These are phyloP conservation scores for Cutaneotrichosporon cyanovorans DNA, from an alignment of 1,284 basidiomycete genomes.

Conservation along the genomic window DNA sequence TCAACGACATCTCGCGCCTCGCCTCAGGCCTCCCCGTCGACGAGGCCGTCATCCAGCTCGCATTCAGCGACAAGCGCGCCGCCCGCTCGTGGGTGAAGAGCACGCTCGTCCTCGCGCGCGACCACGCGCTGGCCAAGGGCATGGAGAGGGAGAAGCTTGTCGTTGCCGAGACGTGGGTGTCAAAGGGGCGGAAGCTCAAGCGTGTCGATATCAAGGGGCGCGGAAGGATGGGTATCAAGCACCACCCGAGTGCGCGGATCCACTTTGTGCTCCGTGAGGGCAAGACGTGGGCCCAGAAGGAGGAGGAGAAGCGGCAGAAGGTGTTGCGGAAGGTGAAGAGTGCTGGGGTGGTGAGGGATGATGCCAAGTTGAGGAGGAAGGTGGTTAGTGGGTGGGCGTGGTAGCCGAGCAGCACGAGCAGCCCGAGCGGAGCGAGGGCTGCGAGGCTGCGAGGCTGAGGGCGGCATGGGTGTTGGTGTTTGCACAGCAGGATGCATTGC, in stretches of 20 bases:
- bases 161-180: slow-evolving; percentile 89
- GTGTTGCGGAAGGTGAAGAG: slow-evolving; percentile 69
- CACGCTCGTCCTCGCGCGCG: slow-evolving; percentile 77
- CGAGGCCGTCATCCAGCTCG: slow-evolving; percentile 92
- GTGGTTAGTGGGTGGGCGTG: slow-evolving; percentile 64
- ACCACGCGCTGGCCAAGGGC: slow-evolving; percentile 78
- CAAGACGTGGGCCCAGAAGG: slow-evolving; percentile 65
- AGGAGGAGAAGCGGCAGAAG: slow-evolving; percentile 57
- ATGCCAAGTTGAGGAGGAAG: slow-evolving; percentile 67
- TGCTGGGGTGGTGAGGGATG: slow-evolving; percentile 67
- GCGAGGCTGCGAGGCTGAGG: too few relatives aligned
- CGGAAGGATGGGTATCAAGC: slow-evolving; percentile 68
- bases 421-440: too few relatives aligned
- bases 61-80: slow-evolving; percentile 85
- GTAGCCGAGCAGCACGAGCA: too few relatives aligned
- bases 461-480: too few relatives aligned
- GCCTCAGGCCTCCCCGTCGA: slow-evolving; percentile 84
- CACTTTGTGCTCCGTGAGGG: slow-evolving; percentile 76
- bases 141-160: slow-evolving; percentile 67
- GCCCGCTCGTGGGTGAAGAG: slow-evolving; percentile 70
- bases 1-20: slow-evolving; percentile 79
- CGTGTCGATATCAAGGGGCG: slow-evolving; percentile 81
- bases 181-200: slow-evolving; percentile 63
- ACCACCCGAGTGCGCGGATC: slow-evolving; percentile 69
- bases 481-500: too few relatives aligned